A percentile compares a stretch with the other conserved stretches of the same genome.
These are phyloP conservation scores for Aureobasidium sp. DNA, from an alignment of 2,329 filamentous ascomycete species.

Conservation along the genomic window DNA sequence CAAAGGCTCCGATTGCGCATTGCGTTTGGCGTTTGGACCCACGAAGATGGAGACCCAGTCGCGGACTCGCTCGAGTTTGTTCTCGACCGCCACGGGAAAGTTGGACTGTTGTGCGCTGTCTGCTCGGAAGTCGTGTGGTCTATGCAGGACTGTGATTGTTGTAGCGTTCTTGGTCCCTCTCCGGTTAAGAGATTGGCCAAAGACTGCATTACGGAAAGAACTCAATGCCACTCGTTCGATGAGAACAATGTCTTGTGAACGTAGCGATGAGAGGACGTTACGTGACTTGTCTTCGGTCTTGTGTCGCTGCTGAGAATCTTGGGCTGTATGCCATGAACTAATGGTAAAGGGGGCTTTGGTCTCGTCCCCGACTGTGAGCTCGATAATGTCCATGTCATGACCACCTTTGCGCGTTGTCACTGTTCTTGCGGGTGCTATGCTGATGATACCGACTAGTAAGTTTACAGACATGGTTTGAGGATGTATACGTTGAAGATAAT, in stretches of 20 bases:
- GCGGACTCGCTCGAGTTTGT: constrained; percentile 15
- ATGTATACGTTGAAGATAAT: constrained; percentile 55
- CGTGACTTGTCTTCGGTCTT: constrained; percentile 25
- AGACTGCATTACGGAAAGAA: constrained; percentile 67
- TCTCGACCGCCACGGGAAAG: neutral
- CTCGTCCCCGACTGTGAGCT: constrained; percentile 77
- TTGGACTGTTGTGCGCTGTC: neutral
- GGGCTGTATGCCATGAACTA: constrained; percentile 67
- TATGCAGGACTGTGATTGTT: constrained; percentile 37
- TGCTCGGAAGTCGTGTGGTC: neutral
- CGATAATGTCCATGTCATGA: constrained; percentile 55
- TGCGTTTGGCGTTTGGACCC: constrained; percentile 9
- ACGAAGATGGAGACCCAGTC: constrained; percentile 16
- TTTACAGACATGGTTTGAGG: constrained; percentile 79
- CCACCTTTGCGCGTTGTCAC: constrained; percentile 55
- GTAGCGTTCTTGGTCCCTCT: constrained; percentile 60
- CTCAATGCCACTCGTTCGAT: constrained; percentile 71
- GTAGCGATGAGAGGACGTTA: constrained; percentile 40
- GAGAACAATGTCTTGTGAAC: constrained; percentile 68
- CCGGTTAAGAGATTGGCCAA: constrained; percentile 71
- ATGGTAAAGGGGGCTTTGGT: constrained; percentile 72
- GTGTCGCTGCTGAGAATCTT: constrained; percentile 19
- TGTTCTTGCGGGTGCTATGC: constrained; percentile 57
- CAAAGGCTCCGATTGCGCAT: neutral
- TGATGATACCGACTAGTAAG: constrained; percentile 71